Conservation (phyloP, 2,329 filamentous ascomycete genomes). For the Neofusicoccum cordaticola region DNA sequence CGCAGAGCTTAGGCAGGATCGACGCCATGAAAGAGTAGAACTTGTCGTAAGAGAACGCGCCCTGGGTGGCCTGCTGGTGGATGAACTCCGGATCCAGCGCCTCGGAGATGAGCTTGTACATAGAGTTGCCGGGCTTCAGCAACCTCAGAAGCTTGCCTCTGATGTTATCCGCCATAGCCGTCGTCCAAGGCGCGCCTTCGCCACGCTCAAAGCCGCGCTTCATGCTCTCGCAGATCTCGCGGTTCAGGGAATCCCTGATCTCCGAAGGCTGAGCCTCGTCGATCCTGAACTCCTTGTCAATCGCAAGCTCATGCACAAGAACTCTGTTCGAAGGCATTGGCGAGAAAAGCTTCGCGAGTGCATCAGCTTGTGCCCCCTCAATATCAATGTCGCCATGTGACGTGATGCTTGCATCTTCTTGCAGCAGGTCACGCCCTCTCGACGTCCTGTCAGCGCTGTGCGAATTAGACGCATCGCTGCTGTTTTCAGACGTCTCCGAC, state of each 20-base stretch:
- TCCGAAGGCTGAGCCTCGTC: slow-evolving; percentile 56
- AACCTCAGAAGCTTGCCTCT: slow-evolving; percentile 70
- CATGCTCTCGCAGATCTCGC: slow-evolving; percentile 61
- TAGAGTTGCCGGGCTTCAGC: slow-evolving; percentile 66
- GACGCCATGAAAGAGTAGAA: slow-evolving; percentile 76
- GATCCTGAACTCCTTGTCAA: slow-evolving; percentile 75
- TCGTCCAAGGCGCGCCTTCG: slow-evolving; percentile 64
- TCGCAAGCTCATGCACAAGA: slow-evolving; percentile 74
- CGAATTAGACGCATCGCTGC: slow-evolving; percentile 25
- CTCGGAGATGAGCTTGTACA: slow-evolving; percentile 72
- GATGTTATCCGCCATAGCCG: slow-evolving; percentile 68
- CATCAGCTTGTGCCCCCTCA: slow-evolving; percentile 37
- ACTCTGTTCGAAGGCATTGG: slow-evolving; percentile 69
- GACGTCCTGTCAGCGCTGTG: slow-evolving; percentile 9
- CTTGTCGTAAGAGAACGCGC: slow-evolving; percentile 75
- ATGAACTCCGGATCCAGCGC: slow-evolving; percentile 72
- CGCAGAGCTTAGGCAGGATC: slow-evolving; percentile 75
- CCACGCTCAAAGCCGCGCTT: slow-evolving; percentile 61
- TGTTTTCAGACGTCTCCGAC: slow-evolving; percentile 29
- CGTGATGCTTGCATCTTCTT: slow-evolving; percentile 35
- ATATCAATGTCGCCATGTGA: slow-evolving; percentile 35
- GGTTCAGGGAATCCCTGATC: slow-evolving; percentile 58
- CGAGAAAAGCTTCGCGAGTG: slow-evolving; percentile 55
- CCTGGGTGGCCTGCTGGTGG: slow-evolving; percentile 64
- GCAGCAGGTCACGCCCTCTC: slow-evolving; percentile 49